A percentile compares a stretch with the other conserved stretches of the same genome.
Conservation (phyloP, 164 flowering plant genomes). For the Malania oleifera region DNA sequence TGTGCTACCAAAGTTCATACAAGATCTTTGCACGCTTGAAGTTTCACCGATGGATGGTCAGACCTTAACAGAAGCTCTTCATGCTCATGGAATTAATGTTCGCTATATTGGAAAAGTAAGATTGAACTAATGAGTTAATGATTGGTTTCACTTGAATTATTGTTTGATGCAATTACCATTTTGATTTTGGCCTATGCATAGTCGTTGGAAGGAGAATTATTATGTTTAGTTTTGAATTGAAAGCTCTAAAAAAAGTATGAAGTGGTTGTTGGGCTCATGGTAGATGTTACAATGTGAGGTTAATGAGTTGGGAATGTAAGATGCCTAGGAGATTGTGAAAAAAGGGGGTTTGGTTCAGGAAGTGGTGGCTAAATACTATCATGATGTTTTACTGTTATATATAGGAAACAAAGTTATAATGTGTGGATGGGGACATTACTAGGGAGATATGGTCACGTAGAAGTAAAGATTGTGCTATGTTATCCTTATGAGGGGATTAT, state of each 20-base stretch:
- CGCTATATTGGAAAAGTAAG: constrained; percentile 94
- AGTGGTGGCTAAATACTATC: no score
- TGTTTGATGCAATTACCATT: neutral
- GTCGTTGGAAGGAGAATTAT: neutral
- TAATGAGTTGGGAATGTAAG: no score
- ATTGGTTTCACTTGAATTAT: neutral
- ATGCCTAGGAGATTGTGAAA: no score
- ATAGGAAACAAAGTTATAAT: no score
- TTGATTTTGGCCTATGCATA: neutral
- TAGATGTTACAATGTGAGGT: no score
- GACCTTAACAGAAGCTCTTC: constrained; percentile 95
- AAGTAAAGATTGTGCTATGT: no score
- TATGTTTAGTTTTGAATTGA: neutral
- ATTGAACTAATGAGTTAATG: neutral
- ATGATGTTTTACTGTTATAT: no score
- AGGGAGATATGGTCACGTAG: no score
- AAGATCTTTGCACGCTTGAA: constrained; percentile 95
- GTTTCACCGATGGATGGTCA: constrained; percentile 99
- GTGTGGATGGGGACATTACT: no score
- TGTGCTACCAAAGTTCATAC: constrained; percentile 81
- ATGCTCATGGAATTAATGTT: constrained; percentile 96
- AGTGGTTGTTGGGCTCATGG: neutral
- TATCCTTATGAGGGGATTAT: no score
- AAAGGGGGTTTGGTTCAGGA: no score
- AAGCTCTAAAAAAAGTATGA: neutral